phyloP scores from a whole-genome alignment of 1,284 basidiomycete genomes.

The Vanrija humicola region DNA sequence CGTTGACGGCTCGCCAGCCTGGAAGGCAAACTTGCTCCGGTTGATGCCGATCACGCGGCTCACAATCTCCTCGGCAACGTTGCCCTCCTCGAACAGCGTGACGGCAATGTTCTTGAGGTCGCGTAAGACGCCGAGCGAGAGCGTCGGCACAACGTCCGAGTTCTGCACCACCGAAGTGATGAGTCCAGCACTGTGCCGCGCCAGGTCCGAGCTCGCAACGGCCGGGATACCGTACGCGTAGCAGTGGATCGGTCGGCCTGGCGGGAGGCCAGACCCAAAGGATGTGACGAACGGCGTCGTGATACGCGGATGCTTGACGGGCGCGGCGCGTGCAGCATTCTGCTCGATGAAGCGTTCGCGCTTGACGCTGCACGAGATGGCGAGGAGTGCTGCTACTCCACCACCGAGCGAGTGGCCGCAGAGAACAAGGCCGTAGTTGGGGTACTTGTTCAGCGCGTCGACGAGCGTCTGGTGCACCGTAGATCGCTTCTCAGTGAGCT shows the following conservation, averaged over 20 bases:
- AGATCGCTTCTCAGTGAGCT: conserved; percentile 45
- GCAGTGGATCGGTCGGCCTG: conserved; percentile 52
- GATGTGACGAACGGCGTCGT: conserved; percentile 53
- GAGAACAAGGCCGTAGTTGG: conserved; percentile 53
- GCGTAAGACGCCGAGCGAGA: conserved; percentile 52
- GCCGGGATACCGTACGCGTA: conserved; percentile 52
- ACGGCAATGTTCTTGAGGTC: conserved; percentile 53
- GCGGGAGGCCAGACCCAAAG: conserved; percentile 48
- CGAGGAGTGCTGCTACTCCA: conserved; percentile 51
- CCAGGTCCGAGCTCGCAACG: conserved; percentile 51
- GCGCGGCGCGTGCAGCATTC: conserved; percentile 15
- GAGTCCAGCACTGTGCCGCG: conserved; percentile 49
- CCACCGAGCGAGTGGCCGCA: conserved; percentile 54
- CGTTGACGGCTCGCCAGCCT: not conserved
- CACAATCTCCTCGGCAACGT: conserved; percentile 53
- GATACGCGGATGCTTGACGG: conserved; percentile 42
- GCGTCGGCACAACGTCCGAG: conserved; percentile 38
- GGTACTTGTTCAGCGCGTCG: conserved; percentile 47
- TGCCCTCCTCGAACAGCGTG: conserved; percentile 48
- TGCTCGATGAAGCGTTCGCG: conserved; percentile 35
- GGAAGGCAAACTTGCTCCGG: conserved; percentile 22
- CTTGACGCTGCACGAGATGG: conserved; percentile 42
- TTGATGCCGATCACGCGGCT: conserved; percentile 47
- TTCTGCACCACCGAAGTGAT: conserved; percentile 52
- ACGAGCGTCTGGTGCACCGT: conserved; percentile 51